Base-by-base conservation (phyloP, 805 yeast species). In the Wickerhamomyces mucosus region DNA sequence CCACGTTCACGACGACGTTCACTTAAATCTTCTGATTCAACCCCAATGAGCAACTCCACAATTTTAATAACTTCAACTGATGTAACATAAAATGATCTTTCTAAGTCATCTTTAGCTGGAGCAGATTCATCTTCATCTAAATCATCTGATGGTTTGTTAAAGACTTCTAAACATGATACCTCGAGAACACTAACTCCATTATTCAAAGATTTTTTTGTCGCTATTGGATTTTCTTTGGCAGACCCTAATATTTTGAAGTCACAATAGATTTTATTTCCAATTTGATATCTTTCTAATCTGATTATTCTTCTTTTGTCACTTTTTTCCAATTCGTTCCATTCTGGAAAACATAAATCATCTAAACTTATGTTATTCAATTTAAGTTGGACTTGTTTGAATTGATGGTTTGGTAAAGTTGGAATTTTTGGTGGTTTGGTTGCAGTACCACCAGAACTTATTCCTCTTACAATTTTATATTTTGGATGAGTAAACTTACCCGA, bases 11-110 rank as follows among this genome's bases (percentile, higher is more conserved):
- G 63, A 38, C 83, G 64, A 38, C 73, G 64, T 34, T 69, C 76
- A 6, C 59, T 60, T 5, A 71, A 62, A 34, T 67, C 67, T 33
- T 53, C 55, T 21, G 51, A 46, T 35, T 63, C 63, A 3, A 67
- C 59, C 6, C 78, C 77, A 39, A 76, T 72, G 28, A 76, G 48
- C 31, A 74, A 48, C 52, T 76, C 82, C 19, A 76, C 78, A 40
- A 76, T 69, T 50, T 69, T 75, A 39, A 76, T 68, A 15, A 76
- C 80, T 46, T 76, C 83, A 21, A 76, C 81, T 34, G 76, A 67
- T 1, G 83, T 76, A 34, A 76, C 71, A 54, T 74, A 75, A 47
- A 45, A 53, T 7, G 35, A 32, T 20, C 46, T 40, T 22, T 33
- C 33, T 2, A 33, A 2, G 1, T 32, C 39, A 11, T 34, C 24